These are phyloP conservation scores for Cryptococcus neoformans DNA, from an alignment of 1,284 basidiomycete species.

Conservation along the genomic window DNA sequence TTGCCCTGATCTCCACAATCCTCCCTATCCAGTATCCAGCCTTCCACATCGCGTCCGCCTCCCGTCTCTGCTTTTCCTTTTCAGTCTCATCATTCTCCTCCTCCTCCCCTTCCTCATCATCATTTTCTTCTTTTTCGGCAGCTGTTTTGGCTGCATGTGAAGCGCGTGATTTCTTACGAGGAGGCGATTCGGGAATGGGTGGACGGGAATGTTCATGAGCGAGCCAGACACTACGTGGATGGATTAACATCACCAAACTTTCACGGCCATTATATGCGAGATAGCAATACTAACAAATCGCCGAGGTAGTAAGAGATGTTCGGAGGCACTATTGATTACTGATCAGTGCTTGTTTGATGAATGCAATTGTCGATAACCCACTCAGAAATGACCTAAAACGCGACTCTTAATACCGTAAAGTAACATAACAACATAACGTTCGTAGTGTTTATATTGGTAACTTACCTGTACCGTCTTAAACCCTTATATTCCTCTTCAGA, in stretches of 20 bases:
- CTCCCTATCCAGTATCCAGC: constrained; percentile 18
- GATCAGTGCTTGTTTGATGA: no score
- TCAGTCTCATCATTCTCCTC: neutral
- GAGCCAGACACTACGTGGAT: neutral
- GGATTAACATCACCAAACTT: neutral
- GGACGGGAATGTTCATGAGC: neutral
- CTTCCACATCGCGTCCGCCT: constrained; percentile 6
- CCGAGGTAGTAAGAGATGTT: neutral
- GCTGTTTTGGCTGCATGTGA: neutral
- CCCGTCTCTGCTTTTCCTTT: neutral
- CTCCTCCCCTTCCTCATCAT: neutral
- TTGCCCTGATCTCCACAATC: constrained; percentile 21
- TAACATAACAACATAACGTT: no score
- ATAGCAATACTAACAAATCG: neutral
- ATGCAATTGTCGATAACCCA: no score
- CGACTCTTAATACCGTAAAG: no score
- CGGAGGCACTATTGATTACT: neutral
- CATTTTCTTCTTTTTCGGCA: neutral
- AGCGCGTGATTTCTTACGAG: neutral
- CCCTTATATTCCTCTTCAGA: no score
- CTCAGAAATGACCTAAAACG: no score
- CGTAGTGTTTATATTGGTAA: no score
- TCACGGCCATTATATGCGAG: neutral
- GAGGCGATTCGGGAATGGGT: neutral
- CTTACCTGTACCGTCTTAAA: no score